A percentile compares a stretch with the other conserved stretches of the same genome.
phyloP scores from a whole-genome alignment of 352 stramenopile genomes.

The Blastocystis hominis region DNA sequence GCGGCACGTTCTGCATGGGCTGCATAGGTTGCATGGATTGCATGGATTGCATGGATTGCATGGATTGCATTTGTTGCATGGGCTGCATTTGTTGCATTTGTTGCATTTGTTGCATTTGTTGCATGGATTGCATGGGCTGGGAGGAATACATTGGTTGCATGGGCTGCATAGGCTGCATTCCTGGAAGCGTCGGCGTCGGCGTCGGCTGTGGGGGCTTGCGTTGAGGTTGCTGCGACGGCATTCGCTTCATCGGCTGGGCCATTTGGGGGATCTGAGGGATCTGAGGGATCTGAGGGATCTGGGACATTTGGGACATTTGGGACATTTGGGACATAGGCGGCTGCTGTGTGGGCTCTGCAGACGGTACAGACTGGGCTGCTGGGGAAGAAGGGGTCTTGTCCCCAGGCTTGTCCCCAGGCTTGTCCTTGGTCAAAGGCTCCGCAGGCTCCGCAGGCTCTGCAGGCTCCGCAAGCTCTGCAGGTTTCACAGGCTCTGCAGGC shows the following conservation, averaged over 20 bases:
- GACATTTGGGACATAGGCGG: too few relatives aligned
- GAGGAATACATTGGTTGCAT: neutral
- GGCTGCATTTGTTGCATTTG: neutral
- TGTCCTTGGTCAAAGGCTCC: neutral
- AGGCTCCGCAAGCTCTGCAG: neutral
- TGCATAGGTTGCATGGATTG: too few relatives aligned
- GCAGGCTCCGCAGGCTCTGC: neutral
- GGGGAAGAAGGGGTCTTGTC: too few relatives aligned
- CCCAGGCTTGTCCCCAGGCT: too few relatives aligned
- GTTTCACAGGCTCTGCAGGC: neutral
- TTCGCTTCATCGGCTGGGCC: neutral
- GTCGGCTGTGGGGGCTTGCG: neutral
- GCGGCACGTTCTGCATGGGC: neutral
- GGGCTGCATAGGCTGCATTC: neutral
- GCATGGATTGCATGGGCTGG: too few relatives aligned
- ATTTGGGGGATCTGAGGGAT: neutral
- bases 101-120: neutral
- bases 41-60: too few relatives aligned
- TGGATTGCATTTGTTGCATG: neutral
- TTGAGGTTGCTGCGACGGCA: too few relatives aligned
- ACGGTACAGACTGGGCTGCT: too few relatives aligned
- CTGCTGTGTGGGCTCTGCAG: too few relatives aligned
- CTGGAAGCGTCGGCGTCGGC: too few relatives aligned
- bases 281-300: neutral
- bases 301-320: neutral